Evolutionary conservation across 1,139 yeast species (phyloP).

Genomic region (Meyerozyma athensensis): DNA sequence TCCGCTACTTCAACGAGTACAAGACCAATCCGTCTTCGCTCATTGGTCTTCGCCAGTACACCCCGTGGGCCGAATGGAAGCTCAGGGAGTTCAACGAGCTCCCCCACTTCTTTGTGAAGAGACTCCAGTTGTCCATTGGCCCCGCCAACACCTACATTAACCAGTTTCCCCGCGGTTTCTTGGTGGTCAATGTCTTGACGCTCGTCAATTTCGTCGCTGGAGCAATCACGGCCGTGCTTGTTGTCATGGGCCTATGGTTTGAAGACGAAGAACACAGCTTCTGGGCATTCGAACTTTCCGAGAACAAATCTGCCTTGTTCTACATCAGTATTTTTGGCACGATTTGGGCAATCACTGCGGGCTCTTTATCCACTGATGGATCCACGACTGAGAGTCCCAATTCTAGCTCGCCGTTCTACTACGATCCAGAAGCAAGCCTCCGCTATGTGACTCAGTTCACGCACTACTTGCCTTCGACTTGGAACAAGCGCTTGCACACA

Average conservation of each 20-base stretch:
- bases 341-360: slow-evolving; percentile 64
- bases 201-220: slow-evolving; percentile 78
- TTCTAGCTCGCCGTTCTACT: slow-evolving; percentile 38
- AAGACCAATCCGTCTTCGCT: slow-evolving; percentile 82
- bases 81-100: slow-evolving; percentile 90
- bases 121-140: slow-evolving; percentile 71
- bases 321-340: slow-evolving; percentile 86
- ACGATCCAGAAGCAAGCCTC: slow-evolving; percentile 86
- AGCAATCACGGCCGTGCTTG: slow-evolving; percentile 83
- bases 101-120: slow-evolving; percentile 76
- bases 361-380: slow-evolving; percentile 5
- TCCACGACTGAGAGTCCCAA: slow-evolving; percentile 9
- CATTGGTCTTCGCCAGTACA: slow-evolving; percentile 76
- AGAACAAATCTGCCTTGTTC: slow-evolving; percentile 75
- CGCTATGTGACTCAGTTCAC: slow-evolving; percentile 78
- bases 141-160: slow-evolving; percentile 81
- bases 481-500: slow-evolving; percentile 84
- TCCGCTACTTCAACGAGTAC: slow-evolving; percentile 89
- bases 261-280: slow-evolving; percentile 81
- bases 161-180: slow-evolving; percentile 85
- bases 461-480: slow-evolving; percentile 79
- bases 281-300: slow-evolving; percentile 82
- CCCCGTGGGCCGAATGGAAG: slow-evolving; percentile 95
- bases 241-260: slow-evolving; percentile 67
- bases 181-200: slow-evolving; percentile 48